Evolutionary conservation across 768 basidiomycete species (phyloP).

Genomic region (Pleurotus sapidus): DNA sequence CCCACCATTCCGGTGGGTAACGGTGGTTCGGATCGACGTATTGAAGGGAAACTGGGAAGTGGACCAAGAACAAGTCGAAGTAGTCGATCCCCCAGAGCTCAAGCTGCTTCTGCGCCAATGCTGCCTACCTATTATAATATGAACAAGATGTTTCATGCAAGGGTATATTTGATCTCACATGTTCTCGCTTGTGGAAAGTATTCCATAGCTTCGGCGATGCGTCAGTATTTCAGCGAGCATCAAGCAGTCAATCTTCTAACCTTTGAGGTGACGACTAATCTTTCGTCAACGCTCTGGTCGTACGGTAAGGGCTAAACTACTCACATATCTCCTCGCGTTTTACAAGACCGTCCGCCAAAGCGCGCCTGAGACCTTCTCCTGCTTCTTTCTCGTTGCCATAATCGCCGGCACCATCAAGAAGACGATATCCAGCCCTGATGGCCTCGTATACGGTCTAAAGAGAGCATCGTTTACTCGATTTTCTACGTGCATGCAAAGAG

Average conservation of each 20-base stretch:
- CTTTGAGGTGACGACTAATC: slow-evolving; percentile 87
- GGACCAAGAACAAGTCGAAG: slow-evolving; percentile 78
- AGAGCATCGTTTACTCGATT: background rate
- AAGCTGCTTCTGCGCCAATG: slow-evolving; percentile 61
- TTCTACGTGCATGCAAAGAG: background rate
- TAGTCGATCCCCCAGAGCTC: slow-evolving; percentile 81
- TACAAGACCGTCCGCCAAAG: slow-evolving; percentile 79
- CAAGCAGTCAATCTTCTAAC: slow-evolving; percentile 21
- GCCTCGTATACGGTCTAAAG: slow-evolving; percentile 78
- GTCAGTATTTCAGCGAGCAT: background rate
- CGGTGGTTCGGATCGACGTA: slow-evolving; percentile 82
- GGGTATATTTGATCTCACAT: slow-evolving; percentile 39
- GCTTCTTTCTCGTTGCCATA: slow-evolving; percentile 91
- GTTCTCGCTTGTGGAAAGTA: slow-evolving; percentile 79
- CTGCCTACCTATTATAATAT: slow-evolving; percentile 44
- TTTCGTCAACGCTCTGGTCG: slow-evolving; percentile 46
- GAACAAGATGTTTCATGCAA: background rate
- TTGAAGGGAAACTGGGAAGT: slow-evolving; percentile 81
- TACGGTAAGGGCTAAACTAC: slow-evolving; percentile 20
- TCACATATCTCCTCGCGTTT: slow-evolving; percentile 85
- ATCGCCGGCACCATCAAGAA: slow-evolving; percentile 83
- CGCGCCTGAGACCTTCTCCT: slow-evolving; percentile 73
- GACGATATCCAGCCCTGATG: slow-evolving; percentile 83
- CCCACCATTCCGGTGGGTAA: slow-evolving; percentile 55
- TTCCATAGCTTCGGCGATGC: slow-evolving; percentile 67